Conservation (phyloP, 2,329 filamentous ascomycete genomes). For the Fusarium albosuccineum region DNA sequence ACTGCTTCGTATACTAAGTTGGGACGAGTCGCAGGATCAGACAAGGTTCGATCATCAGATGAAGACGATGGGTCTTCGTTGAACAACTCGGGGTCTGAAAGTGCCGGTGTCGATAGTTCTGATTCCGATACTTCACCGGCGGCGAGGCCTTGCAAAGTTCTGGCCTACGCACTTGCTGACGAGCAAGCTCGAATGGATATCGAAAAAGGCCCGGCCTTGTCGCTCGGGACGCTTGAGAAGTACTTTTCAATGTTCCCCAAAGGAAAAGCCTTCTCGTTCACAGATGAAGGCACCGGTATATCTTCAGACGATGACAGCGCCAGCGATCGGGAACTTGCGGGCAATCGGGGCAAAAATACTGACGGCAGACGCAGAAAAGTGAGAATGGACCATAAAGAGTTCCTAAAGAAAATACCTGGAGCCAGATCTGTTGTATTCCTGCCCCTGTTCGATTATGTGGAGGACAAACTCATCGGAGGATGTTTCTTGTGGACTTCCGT, state of each 20-base stretch:
- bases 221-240: conserved; percentile 47
- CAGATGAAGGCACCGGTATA: conserved; percentile 43
- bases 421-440: conserved; percentile 53
- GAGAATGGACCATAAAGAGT: conserved; percentile 49
- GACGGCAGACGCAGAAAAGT: neutral
- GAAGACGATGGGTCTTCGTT: conserved; percentile 35
- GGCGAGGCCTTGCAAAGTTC: conserved; percentile 46
- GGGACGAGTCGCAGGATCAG: conserved; percentile 15
- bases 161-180: conserved; percentile 47
- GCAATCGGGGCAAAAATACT: neutral
- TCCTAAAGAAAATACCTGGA: conserved; percentile 51
- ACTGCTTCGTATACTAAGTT: conserved; percentile 37
- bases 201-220: conserved; percentile 46
- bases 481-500: conserved; percentile 54
- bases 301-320: conserved; percentile 51
- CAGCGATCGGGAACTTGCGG: conserved; percentile 39
- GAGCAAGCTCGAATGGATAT: conserved; percentile 42
- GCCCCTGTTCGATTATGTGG: conserved; percentile 52
- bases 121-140: conserved; percentile 47
- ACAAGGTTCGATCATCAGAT: conserved; percentile 15
- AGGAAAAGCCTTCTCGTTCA: conserved; percentile 50
- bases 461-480: conserved; percentile 51
- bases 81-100: conserved; percentile 37
- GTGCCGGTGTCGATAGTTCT: conserved; percentile 45
- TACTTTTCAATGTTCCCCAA: conserved; percentile 49